Evolutionary conservation across 352 stramenopile genomes (phyloP), one percentile per base, ranked within the genome.

Genomic region (Globisporangium cederbergense): DNA sequence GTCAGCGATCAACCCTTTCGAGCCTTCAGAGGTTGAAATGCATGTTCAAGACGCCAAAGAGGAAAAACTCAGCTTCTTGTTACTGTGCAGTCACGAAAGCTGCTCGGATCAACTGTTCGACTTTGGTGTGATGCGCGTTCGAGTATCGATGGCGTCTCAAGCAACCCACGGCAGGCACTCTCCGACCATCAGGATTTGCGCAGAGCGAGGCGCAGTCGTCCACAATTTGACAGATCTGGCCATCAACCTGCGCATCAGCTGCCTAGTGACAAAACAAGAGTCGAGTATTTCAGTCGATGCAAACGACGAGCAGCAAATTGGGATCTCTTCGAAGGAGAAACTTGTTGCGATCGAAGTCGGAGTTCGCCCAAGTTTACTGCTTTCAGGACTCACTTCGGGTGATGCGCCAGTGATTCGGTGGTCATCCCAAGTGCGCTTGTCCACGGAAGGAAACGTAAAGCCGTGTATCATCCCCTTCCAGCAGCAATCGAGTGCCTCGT

Each of bases 1-100:
- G 28, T 83, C 77, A 30, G 30, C 47, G 38, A 69, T 86, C 28
- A 83, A 86, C 25, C 77, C 77, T 9, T 81, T 74, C 45, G 71
- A 78, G 45, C 40, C 58, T 0, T 56, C 73, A 4, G 55, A 70
- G 13, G 30, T 68, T 73, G 58, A 53, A 70, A 46, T 73, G 40
- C 30, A 68, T 28, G 6, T 60, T 40, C 34, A 30, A 45, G 43
- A 34, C 18, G n/a, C 30, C 8, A 22, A 68, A 28, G 28, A 43
- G n/a, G 18, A 45, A 18, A 46, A 45, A 8, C 58, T 18, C 32
- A 32, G 16, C 43, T 70, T 70, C 30, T 20, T 43, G 13, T 25
- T 70, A 32, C 32, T 50, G 2, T 70, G 64, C 58, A 60, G 14
- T 16, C 22, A 42, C 9, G 66, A 66, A 5, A 38, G 11, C 38